phyloP scores from a whole-genome alignment of 106 monocot genomes.

The Alisma plantagoaquatica region DNA sequence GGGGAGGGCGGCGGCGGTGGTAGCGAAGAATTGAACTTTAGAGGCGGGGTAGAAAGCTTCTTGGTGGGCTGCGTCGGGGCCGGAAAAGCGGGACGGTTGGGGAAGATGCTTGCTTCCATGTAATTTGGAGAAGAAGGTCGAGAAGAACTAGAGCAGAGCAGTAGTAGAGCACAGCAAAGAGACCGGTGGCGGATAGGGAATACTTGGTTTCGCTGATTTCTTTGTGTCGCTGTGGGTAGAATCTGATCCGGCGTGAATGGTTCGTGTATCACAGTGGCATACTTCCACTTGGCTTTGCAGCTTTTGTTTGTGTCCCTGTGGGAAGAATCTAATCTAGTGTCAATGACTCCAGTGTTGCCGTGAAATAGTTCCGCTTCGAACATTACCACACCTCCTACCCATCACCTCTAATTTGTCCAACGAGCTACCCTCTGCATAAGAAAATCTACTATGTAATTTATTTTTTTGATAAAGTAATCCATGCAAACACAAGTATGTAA shows the following conservation, averaged over 20 bases:
- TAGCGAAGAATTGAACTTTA: constrained; percentile 45
- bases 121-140: not conserved
- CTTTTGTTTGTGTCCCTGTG: too few relatives aligned
- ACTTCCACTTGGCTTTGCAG: too few relatives aligned
- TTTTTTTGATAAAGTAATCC: too few relatives aligned
- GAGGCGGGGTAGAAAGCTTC: constrained; percentile 19
- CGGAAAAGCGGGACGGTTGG: constrained; percentile 49
- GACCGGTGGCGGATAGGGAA: not conserved
- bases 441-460: too few relatives aligned
- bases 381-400: too few relatives aligned
- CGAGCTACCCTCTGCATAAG: too few relatives aligned
- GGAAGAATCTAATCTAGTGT: too few relatives aligned
- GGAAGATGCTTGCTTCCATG: constrained; percentile 55
- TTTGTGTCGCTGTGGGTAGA: not conserved
- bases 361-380: too few relatives aligned
- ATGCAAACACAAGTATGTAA: too few relatives aligned
- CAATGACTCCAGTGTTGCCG: too few relatives aligned
- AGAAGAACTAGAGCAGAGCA: not conserved
- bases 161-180: not conserved
- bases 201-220: not conserved
- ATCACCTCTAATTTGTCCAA: too few relatives aligned
- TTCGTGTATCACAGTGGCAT: not conserved
- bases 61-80: constrained; percentile 16
- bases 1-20: constrained; percentile 45
- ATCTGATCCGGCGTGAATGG: constrained; percentile 12